Base-by-base conservation (phyloP, 2,329 filamentous ascomycete species). In the Alternaria sp. region DNA sequence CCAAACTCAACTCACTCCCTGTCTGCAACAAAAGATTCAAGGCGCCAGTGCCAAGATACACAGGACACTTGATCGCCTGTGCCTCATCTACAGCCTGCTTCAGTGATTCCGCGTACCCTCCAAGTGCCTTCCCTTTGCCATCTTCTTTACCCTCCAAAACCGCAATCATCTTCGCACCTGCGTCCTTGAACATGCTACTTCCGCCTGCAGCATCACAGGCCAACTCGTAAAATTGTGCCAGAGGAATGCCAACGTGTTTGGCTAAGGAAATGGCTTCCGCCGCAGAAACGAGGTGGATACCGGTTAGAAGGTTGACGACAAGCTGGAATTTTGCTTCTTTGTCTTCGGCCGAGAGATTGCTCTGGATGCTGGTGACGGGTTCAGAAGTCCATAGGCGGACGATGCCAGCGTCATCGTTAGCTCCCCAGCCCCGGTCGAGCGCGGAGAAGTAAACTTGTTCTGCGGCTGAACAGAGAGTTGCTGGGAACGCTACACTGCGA, bases 391-490 rank as follows among this genome's bases (percentile, higher is more conserved):
- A 88, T 51, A 87, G 80, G 53, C 85, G 84, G 16, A 88, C 84
- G 67, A 87, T 79, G 12, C 83, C 81, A 2, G 85, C 84, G 63
- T 88, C 86, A 64, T 87, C 86, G 51, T 85, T 79, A 12, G 80
- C 71, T 0, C 84, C 81, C 64, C 81, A 88, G 9, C 88, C 89
- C 41, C 85, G 84, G 24, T 85, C 81, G 7, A 90, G 75, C 14
- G 84, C 87, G 28, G 85, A 78, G 56, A 89, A 84, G 71, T 90
- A 91, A 28, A 86, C 82, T 74, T 90, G 88, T 76, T 91, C 89
- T 11, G 89, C 88, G 0, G 84, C 82, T 38, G 83, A 84, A 56
- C 85, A 86, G 71, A 92, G 84, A 0, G 87, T 87, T 1, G 84
- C 84, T 0, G 87, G 84, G 73, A 89, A 91, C 28, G 81, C 80